phyloP scores from a whole-genome alignment of 148 eudicot species.

The Cornus florida region DNA sequence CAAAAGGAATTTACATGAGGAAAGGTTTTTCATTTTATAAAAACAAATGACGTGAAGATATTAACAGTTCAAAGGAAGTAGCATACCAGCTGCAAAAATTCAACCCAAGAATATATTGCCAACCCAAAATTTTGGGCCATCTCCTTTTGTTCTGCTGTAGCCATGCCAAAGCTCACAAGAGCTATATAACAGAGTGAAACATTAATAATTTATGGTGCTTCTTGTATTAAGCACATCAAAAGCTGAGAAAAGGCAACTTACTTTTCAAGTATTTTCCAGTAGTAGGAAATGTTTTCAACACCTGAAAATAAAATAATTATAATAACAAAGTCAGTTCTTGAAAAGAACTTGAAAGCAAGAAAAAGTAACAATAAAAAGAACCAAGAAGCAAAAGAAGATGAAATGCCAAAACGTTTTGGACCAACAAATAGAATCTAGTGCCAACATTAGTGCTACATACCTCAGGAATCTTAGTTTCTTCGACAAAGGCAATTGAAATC shows the following conservation, averaged over 20 bases:
- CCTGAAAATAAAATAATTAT: constrained; percentile 27
- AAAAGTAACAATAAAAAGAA: neutral
- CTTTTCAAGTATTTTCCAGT: constrained; percentile 55
- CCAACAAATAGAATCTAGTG: neutral
- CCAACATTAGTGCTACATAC: constrained; percentile 23
- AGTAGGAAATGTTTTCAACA: constrained; percentile 53
- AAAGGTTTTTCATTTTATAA: neutral
- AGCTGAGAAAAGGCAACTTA: constrained; percentile 27
- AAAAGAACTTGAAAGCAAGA: constrained; percentile 1
- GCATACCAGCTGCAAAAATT: constrained; percentile 54
- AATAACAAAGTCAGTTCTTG: neutral
- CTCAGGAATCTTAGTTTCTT: constrained; percentile 84
- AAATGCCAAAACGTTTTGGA: neutral
- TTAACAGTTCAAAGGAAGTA: neutral
- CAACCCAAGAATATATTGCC: constrained; percentile 60
- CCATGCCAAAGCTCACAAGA: constrained; percentile 67
- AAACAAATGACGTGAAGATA: neutral
- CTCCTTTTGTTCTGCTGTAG: constrained; percentile 42
- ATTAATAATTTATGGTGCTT: neutral
- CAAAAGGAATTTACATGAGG: neutral
- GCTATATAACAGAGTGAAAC: constrained; percentile 31
- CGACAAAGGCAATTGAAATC: constrained; percentile 70
- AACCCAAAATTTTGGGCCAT: constrained; percentile 37
- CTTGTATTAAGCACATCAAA: neutral
- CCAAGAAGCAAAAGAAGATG: neutral